phyloP scores from a whole-genome alignment of 768 basidiomycete species.

The Suillus hirtellus region DNA sequence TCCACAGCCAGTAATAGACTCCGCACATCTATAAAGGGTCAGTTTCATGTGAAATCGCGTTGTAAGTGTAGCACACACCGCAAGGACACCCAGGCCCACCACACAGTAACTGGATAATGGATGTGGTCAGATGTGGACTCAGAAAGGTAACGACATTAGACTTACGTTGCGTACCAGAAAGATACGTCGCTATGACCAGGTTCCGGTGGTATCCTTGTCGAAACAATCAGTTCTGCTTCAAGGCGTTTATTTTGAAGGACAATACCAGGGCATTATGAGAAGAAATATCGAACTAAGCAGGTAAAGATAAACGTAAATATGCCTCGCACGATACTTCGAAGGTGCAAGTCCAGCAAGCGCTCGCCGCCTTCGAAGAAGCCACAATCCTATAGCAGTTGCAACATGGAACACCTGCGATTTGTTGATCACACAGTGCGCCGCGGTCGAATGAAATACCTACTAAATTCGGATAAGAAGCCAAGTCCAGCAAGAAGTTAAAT shows the following conservation, averaged over 20 bases:
- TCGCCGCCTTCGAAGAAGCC: conserved; percentile 31
- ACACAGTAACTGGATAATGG: conserved; percentile 25
- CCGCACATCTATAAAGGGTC: conserved; percentile 18
- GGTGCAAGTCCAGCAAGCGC: conserved; percentile 22
- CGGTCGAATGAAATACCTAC: conserved; percentile 23
- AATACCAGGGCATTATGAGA: conserved; percentile 36
- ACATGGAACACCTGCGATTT: conserved; percentile 25
- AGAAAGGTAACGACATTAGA: neutral
- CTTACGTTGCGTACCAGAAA: conserved; percentile 32
- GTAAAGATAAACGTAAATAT: conserved; percentile 25
- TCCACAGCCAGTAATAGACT: conserved; percentile 41
- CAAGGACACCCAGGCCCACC: conserved; percentile 28
- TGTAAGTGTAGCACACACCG: conserved; percentile 15
- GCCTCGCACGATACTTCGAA: conserved; percentile 22
- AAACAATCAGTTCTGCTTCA: conserved; percentile 7
- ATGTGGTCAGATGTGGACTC: neutral
- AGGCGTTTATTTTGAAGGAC: neutral
- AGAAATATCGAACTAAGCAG: conserved; percentile 27
- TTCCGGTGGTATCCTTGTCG: conserved; percentile 28
- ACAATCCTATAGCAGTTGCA: conserved; percentile 32
- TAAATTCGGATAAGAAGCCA: conserved; percentile 40
- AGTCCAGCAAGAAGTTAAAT: conserved; percentile 44
- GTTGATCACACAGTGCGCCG: conserved; percentile 13
- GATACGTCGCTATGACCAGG: conserved; percentile 31
- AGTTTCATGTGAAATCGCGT: neutral